Conservation (phyloP, 306 rosid genomes). For the Cicer bijugum region DNA sequence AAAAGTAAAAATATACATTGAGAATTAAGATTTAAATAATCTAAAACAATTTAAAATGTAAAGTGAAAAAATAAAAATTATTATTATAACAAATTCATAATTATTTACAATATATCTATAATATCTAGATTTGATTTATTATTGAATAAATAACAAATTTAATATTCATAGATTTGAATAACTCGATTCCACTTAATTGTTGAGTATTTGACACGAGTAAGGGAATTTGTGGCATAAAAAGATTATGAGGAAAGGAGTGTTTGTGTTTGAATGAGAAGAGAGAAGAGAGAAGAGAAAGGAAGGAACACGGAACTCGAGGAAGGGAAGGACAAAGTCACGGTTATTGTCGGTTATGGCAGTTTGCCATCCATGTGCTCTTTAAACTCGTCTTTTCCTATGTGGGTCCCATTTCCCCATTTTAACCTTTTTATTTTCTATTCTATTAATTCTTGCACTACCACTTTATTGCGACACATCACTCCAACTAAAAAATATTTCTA, state of each 20-base stretch:
- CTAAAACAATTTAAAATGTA: no score
- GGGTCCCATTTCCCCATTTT: conserved; percentile 34
- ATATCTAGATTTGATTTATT: no score
- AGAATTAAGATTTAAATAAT: no score
- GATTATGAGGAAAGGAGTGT: not conserved
- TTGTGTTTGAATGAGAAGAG: not conserved
- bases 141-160: no score
- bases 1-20: no score
- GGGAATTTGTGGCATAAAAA: not conserved
- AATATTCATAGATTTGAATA: no score
- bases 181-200: no score
- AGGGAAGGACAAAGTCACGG: conserved; percentile 64
- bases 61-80: no score
- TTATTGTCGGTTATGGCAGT: conserved; percentile 94
- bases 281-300: not conserved
- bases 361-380: conserved; percentile 68
- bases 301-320: conserved; percentile 43
- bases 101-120: no score
- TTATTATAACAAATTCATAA: no score
- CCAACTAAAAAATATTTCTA: not conserved
- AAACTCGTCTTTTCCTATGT: conserved; percentile 24
- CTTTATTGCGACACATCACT: not conserved
- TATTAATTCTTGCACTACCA: not conserved
- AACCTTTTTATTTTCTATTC: not conserved
- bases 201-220: not conserved